A percentile compares a stretch with the other conserved stretches of the same genome.
Evolutionary conservation across 805 yeast species (phyloP).

Genomic region (Saturnispora sekii): DNA sequence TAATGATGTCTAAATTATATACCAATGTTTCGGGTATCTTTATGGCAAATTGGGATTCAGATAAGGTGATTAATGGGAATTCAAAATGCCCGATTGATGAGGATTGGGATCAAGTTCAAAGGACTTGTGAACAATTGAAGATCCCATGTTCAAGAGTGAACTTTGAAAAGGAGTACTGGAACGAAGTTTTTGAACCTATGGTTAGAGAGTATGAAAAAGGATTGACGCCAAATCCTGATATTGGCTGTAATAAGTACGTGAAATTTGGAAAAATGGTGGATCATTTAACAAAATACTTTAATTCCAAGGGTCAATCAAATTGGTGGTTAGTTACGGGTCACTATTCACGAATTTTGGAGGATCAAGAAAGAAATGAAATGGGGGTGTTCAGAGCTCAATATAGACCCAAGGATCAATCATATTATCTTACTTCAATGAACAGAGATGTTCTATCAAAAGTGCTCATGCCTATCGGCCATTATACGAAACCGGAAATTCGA

Average conservation of each 20-base stretch:
- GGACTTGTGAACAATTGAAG: slow-evolving; percentile 46
- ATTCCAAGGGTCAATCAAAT: slow-evolving; percentile 9
- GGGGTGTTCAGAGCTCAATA: slow-evolving; percentile 53
- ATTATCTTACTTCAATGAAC: slow-evolving; percentile 68
- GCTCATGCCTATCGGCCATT: slow-evolving; percentile 75
- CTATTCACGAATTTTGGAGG: slow-evolving; percentile 47
- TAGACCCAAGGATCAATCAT: slow-evolving; percentile 76
- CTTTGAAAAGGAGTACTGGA: slow-evolving; percentile 90
- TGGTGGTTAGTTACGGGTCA: slow-evolving; percentile 95
- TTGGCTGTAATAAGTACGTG: slow-evolving; percentile 73
- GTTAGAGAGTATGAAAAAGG: slow-evolving; percentile 61
- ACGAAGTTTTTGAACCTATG: slow-evolving; percentile 89
- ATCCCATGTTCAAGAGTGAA: slow-evolving; percentile 70
- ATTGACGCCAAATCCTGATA: slow-evolving; percentile 89
- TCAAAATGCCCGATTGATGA: slow-evolving; percentile 57
- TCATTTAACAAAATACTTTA: slow-evolving; percentile 28
- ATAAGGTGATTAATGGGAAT: slow-evolving; percentile 18
- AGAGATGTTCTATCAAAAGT: slow-evolving; percentile 34
- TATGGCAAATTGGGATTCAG: slow-evolving; percentile 82
- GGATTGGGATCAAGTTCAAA: slow-evolving; percentile 81
- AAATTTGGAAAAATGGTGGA: slow-evolving; percentile 76
- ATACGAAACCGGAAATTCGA: slow-evolving; percentile 66
- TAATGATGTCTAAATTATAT: slow-evolving; percentile 38
- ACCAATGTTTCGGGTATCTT: slow-evolving; percentile 69
- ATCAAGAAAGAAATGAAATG: slow-evolving; percentile 22